phyloP scores from a whole-genome alignment of 768 basidiomycete species.

The Mycena capillaripes region DNA sequence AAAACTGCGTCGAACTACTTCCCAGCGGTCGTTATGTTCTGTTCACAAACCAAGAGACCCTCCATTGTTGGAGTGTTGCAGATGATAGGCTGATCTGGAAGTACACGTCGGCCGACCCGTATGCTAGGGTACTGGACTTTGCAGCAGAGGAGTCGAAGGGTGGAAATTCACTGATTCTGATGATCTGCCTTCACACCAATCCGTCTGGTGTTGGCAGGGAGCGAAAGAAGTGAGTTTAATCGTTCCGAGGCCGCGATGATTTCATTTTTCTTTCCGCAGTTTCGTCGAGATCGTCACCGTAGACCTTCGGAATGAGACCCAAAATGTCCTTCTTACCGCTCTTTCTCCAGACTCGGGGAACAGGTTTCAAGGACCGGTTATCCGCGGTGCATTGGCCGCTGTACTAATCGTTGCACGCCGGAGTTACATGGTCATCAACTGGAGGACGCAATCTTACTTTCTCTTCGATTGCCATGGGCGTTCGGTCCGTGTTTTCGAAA shows the following conservation, averaged over 20 bases:
- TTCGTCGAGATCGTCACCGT: slow-evolving; percentile 10
- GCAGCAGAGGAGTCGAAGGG: slow-evolving; percentile 19
- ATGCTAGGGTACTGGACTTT: neutral
- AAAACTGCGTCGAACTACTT: slow-evolving; percentile 14
- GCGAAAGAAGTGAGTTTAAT: slow-evolving; percentile 4
- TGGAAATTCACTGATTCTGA: neutral
- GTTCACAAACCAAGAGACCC: neutral
- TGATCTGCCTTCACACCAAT: slow-evolving; percentile 12
- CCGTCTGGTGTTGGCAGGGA: neutral
- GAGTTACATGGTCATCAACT: slow-evolving; percentile 6
- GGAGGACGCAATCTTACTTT: neutral
- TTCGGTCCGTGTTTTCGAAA: neutral
- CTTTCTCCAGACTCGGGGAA: neutral
- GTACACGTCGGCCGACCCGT: neutral
- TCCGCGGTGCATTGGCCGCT: neutral
- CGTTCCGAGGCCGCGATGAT: too few relatives aligned
- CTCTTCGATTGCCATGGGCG: neutral
- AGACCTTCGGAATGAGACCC: slow-evolving; percentile 1
- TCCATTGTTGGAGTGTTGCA: slow-evolving; percentile 30
- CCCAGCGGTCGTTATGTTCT: slow-evolving; percentile 22
- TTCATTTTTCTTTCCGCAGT: neutral
- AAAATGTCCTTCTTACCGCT: neutral
- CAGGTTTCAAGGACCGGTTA: neutral
- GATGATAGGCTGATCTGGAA: slow-evolving; percentile 20
- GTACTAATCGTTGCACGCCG: neutral